Base-by-base conservation (phyloP, 1,284 basidiomycete genomes). In the Apiotrichum gracile region DNA sequence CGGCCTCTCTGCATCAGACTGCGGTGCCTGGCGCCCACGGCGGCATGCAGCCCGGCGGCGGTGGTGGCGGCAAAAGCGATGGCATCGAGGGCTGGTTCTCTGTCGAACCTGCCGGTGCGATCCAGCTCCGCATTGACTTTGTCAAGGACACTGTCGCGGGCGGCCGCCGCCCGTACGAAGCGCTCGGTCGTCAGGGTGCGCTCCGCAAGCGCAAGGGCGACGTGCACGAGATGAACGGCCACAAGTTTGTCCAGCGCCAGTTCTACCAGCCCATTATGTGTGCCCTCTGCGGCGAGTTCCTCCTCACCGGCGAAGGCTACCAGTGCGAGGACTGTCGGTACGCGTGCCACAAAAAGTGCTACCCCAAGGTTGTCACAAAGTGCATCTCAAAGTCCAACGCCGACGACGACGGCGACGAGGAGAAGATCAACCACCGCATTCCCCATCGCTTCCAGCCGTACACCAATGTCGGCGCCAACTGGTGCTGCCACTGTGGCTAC, bases 251-350 rank as follows among this genome's bases (percentile, higher is more conserved):
- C 49, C 89, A 92, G 67, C 84, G 87, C 49, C 96, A 98, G 76
- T 99, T 99, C 79, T 98, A 97, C 76, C 93, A 97, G 75, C 85
- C 96, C 69, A 96, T 99, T 79, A 83, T 97, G 52, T 98, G 96
- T 73, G 96, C 96, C 1, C 91, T 97, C 72, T 99, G 96, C 78
- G 87, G 85, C 76, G 94, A 98, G 68, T 96, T 98, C 78, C 80
- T 98, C 61, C 86, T 97, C 72, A 97, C 98, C 60, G 96, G 92
- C 4, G 82, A 90, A 55, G 96, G 96, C 9, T 97, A 94, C 76
- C 94, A 97, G 77, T 99, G 96, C 79, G 94, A 98, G 70, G 96
- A 99, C 74, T 99, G 96, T 75, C 86, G 91, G 60, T 99, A 97
- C 74, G 91, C 91, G 6, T 98, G 96, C 76, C 96, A 99, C 81